These are phyloP conservation scores for Vigna angularis DNA, from an alignment of 306 rosid species.

Conservation along the genomic window DNA sequence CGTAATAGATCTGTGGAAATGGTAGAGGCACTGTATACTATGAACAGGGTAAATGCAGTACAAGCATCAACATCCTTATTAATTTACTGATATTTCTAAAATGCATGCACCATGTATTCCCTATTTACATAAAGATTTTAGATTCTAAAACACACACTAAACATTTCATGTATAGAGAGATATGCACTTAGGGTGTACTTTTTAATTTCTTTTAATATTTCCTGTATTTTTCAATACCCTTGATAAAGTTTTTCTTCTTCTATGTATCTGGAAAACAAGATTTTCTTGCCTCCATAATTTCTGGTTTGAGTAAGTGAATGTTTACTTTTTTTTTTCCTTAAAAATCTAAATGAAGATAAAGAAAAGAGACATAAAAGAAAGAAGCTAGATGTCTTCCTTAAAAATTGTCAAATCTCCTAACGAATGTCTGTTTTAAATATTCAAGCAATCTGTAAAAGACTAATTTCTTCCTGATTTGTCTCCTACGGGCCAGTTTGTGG, in stretches of 20 bases:
- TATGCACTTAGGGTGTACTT: not conserved
- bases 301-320: conserved; percentile 25
- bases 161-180: conserved; percentile 27
- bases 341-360: conserved; percentile 8
- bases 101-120: conserved; percentile 28
- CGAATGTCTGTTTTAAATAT: conserved; percentile 22
- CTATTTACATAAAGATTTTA: conserved; percentile 5
- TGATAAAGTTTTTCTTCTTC: conserved; percentile 27
- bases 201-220: conserved; percentile 7
- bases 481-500: conserved; percentile 16
- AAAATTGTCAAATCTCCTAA: not conserved
- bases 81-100: conserved; percentile 40
- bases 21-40: conserved; percentile 95
- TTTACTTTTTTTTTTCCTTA: not conserved
- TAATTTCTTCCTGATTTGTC: conserved; percentile 24
- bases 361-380: conserved; percentile 29
- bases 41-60: conserved; percentile 70
- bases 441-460: conserved; percentile 9
- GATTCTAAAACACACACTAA: conserved; percentile 26
- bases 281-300: conserved; percentile 29
- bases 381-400: conserved; percentile 13
- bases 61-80: conserved; percentile 33
- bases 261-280: conserved; percentile 11
- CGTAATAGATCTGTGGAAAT: conserved; percentile 75
- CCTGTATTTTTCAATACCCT: conserved; percentile 34